These are phyloP conservation scores for Aschersonia sp. DNA, from an alignment of 2,329 filamentous ascomycete genomes.

Conservation along the genomic window DNA sequence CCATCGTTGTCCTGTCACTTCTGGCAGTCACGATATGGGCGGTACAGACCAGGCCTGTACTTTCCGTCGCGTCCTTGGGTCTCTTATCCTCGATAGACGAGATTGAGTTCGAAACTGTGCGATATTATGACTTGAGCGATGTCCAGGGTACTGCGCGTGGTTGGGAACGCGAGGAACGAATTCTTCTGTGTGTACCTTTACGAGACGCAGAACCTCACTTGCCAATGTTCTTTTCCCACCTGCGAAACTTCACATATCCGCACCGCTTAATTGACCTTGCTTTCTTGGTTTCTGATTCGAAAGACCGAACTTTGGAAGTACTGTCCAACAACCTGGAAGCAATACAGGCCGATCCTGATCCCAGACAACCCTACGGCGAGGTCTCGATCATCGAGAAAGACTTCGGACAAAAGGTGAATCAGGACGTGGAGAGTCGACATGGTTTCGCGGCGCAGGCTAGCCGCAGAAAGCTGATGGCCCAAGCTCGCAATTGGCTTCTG, in stretches of 20 bases:
- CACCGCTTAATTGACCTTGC: conserved; percentile 93
- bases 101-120: conserved; percentile 80
- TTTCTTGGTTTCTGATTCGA: conserved; percentile 94
- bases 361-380: conserved; percentile 77
- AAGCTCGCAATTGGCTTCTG: conserved; percentile 91
- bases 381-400: conserved; percentile 98
- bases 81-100: conserved; percentile 52
- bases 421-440: conserved; percentile 94
- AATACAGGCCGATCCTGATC: conserved; percentile 67
- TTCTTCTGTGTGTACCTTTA: conserved; percentile 85
- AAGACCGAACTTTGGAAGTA: conserved; percentile 71
- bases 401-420: conserved; percentile 94
- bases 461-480: conserved; percentile 91
- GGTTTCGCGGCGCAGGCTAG: conserved; percentile 93
- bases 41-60: conserved; percentile 50
- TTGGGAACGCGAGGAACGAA: conserved; percentile 93
- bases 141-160: conserved; percentile 83
- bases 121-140: conserved; percentile 90
- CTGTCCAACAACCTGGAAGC: conserved; percentile 62
- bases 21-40: conserved; percentile 61
- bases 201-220: conserved; percentile 86
- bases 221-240: conserved; percentile 96
- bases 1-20: conserved; percentile 40
- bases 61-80: conserved; percentile 52
- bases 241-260: conserved; percentile 92